A percentile compares a stretch with the other conserved stretches of the same genome.
Evolutionary conservation across 2,329 filamentous ascomycete species (phyloP).

Genomic region (Pyrenophora seminiperda): DNA sequence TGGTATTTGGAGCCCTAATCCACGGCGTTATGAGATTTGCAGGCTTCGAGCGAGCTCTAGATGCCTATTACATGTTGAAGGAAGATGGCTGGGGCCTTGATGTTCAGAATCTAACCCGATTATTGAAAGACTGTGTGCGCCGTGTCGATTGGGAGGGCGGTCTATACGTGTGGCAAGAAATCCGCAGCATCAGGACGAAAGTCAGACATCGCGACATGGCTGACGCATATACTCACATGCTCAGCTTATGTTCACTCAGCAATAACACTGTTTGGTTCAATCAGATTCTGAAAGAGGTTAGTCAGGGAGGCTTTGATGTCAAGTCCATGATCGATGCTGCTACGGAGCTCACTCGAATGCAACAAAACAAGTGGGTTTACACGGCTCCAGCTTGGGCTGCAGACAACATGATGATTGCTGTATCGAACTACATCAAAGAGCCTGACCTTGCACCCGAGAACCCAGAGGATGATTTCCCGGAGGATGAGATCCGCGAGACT

Average conservation of each 20-base stretch:
- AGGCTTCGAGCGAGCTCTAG: slow-evolving; percentile 52
- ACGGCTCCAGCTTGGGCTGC: slow-evolving; percentile 38
- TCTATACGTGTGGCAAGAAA: slow-evolving; percentile 51
- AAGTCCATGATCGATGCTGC: slow-evolving; percentile 31
- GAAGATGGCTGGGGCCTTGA: slow-evolving; percentile 54
- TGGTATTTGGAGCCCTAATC: slow-evolving; percentile 52
- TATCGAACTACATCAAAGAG: slow-evolving; percentile 28
- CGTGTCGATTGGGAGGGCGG: slow-evolving; percentile 45
- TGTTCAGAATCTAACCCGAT: slow-evolving; percentile 44
- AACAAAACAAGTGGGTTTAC: slow-evolving; percentile 18
- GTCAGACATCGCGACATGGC: slow-evolving; percentile 29
- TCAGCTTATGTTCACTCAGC: slow-evolving; percentile 40
- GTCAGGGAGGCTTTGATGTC: slow-evolving; percentile 30
- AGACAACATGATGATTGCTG: slow-evolving; percentile 42
- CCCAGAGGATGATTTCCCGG: slow-evolving; percentile 1
- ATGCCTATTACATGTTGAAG: slow-evolving; percentile 51
- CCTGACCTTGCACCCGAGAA: not conserved
- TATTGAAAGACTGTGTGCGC: slow-evolving; percentile 51
- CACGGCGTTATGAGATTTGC: slow-evolving; percentile 52
- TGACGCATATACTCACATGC: slow-evolving; percentile 41
- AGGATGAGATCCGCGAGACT: too few species aligned
- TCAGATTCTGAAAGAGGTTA: slow-evolving; percentile 37
- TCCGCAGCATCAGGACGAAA: slow-evolving; percentile 39
- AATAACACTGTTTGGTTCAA: slow-evolving; percentile 42
- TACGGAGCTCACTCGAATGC: slow-evolving; percentile 18